Conservation (phyloP, 176 grass and related monocot genomes). For the Dendrocalamus sinicus region DNA sequence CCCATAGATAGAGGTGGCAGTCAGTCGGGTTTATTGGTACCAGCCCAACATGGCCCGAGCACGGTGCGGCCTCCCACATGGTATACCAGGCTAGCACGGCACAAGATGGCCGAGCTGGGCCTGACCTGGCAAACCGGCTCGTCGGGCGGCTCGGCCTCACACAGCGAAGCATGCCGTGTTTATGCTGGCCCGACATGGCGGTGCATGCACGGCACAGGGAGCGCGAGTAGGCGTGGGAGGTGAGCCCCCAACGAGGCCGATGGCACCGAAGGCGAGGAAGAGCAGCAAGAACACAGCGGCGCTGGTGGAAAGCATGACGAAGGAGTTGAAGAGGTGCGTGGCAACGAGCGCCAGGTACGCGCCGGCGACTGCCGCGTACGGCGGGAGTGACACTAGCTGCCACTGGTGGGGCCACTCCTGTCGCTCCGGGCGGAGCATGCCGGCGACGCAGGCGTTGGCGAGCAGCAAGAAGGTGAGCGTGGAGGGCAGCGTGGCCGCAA, state of each 20-base stretch:
- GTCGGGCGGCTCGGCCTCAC: too few relatives aligned
- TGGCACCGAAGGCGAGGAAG: neutral
- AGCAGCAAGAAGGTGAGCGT: conserved; percentile 66
- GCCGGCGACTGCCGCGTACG: conserved; percentile 25
- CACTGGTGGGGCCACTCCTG: neutral
- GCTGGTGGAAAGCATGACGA: conserved; percentile 74
- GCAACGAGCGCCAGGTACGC: conserved; percentile 61
- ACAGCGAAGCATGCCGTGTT: too few relatives aligned
- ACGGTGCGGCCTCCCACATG: too few relatives aligned
- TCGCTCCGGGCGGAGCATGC: conserved; percentile 32
- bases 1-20: too few relatives aligned
- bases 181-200: too few relatives aligned
- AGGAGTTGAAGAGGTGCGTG: conserved; percentile 68
- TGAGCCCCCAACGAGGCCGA: conserved; percentile 11
- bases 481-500: too few relatives aligned
- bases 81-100: too few relatives aligned
- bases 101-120: too few relatives aligned
- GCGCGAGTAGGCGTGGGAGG: conserved; percentile 56
- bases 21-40: too few relatives aligned
- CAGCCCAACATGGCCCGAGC: too few relatives aligned
- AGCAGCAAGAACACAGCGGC: conserved; percentile 76
- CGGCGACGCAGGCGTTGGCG: conserved; percentile 73
- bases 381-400: conserved; percentile 20
- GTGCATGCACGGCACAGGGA: too few relatives aligned
- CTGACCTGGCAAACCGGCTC: too few relatives aligned